Percentiles rank a stretch among this genome's conserved stretches.
These are phyloP conservation scores for Botrytis aclada DNA, from an alignment of 2,329 filamentous ascomycete species.

Conservation along the genomic window DNA sequence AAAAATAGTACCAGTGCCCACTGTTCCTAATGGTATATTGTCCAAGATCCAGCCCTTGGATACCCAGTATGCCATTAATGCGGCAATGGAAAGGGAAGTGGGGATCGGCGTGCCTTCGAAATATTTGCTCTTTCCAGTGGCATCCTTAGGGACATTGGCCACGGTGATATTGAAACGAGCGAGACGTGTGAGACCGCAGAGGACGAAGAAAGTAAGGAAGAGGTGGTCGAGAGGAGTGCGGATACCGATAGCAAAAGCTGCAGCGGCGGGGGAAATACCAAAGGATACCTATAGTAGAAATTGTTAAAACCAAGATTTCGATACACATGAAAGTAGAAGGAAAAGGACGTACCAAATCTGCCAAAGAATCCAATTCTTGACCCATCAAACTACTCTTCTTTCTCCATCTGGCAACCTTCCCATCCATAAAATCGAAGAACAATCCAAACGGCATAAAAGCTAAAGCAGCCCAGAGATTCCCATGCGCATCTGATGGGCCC, in stretches of 20 bases:
- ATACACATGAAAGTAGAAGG: neutral
- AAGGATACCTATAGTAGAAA: slow-evolving; percentile 75
- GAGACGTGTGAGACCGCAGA: slow-evolving; percentile 88
- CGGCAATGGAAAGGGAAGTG: slow-evolving; percentile 77
- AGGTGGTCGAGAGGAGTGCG: slow-evolving; percentile 82
- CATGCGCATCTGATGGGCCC: slow-evolving; percentile 60
- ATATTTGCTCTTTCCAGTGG: slow-evolving; percentile 84
- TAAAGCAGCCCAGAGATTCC: slow-evolving; percentile 77
- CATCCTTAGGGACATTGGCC: slow-evolving; percentile 84
- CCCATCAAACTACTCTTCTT: slow-evolving; percentile 98
- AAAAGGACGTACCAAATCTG: slow-evolving; percentile 68
- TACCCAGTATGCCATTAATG: slow-evolving; percentile 87
- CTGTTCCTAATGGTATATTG: slow-evolving; percentile 71
- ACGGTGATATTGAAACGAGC: slow-evolving; percentile 98
- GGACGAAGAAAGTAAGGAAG: slow-evolving; percentile 79
- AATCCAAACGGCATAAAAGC: slow-evolving; percentile 86
- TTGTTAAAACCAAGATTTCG: neutral
- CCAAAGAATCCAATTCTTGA: slow-evolving; percentile 92
- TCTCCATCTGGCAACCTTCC: slow-evolving; percentile 92
- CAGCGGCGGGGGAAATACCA: slow-evolving; percentile 81
- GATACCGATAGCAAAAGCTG: slow-evolving; percentile 84
- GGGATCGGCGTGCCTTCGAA: slow-evolving; percentile 98
- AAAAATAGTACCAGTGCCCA: slow-evolving; percentile 61
- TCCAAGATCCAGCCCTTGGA: slow-evolving; percentile 75
- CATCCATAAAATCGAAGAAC: slow-evolving; percentile 98